Evolutionary conservation across 495 filamentous ascomycete species (phyloP).

Genomic region (Talaromyces trachyspermus): DNA sequence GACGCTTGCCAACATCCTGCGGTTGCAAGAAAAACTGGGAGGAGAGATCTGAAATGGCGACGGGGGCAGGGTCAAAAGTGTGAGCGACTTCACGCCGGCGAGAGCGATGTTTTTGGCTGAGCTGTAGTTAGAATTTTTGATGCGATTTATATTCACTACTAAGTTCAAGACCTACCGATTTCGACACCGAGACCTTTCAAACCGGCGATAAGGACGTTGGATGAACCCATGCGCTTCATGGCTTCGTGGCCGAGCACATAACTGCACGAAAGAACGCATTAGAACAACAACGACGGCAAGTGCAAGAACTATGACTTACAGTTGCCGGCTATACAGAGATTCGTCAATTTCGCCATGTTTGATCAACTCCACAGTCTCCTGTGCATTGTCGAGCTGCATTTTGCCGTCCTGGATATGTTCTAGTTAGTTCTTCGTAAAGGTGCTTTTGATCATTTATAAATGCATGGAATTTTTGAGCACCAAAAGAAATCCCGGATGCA

Average conservation of each 20-base stretch:
- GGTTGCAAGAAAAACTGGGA: conserved; percentile 92
- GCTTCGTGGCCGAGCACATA: conserved; percentile 98
- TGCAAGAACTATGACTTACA: conserved; percentile 50
- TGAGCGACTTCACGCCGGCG: conserved; percentile 85
- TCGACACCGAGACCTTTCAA: conserved; percentile 93
- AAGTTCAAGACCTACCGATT: conserved; percentile 53
- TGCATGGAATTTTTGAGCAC: background rate
- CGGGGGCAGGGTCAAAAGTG: conserved; percentile 77
- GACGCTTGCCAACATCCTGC: conserved; percentile 85
- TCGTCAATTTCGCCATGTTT: conserved; percentile 83
- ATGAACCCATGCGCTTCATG: conserved; percentile 98
- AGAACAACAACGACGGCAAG: background rate
- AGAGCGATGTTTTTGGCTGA: conserved; percentile 95
- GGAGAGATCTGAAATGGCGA: conserved; percentile 77
- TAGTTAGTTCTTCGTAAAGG: conserved; percentile 11
- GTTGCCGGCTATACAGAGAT: conserved; percentile 93
- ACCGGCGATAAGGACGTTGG: conserved; percentile 88
- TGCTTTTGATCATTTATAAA: background rate
- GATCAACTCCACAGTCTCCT: conserved; percentile 48
- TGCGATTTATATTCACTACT: background rate
- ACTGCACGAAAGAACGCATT: conserved; percentile 23
- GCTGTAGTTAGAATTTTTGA: conserved; percentile 7
- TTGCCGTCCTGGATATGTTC: conserved; percentile 47
- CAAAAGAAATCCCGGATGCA: background rate
- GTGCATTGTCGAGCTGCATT: conserved; percentile 73